Conservation (phyloP, 1,284 basidiomycete genomes). For the Inonotus hispidus region DNA sequence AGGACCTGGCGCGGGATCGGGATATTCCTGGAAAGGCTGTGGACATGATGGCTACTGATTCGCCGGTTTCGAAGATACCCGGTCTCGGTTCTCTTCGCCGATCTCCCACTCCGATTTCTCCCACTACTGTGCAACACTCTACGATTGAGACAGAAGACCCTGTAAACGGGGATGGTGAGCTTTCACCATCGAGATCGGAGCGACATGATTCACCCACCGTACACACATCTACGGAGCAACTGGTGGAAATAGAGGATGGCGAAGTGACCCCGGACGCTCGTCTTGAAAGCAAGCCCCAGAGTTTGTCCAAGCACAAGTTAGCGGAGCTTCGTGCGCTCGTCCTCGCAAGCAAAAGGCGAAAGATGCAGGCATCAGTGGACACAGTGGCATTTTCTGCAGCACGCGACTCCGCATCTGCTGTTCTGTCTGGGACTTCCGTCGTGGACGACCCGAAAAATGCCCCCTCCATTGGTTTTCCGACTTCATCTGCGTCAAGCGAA, state of each 20-base stretch:
- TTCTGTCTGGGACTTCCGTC: neutral
- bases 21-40: no score
- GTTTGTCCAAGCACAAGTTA: neutral
- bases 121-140: neutral
- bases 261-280: neutral
- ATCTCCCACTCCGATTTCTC: neutral
- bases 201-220: neutral
- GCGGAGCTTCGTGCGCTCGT: conserved; percentile 8
- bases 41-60: neutral
- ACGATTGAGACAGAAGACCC: neutral
- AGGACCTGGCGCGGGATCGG: no score
- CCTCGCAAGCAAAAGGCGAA: conserved; percentile 8
- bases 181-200: neutral
- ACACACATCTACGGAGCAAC: neutral
- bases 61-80: neutral
- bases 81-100: neutral
- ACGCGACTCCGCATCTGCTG: neutral
- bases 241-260: neutral
- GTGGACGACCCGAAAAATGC: neutral
- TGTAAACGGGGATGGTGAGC: neutral
- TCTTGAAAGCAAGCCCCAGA: neutral
- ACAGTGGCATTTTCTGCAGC: neutral
- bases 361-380: neutral
- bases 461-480: neutral
- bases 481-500: neutral